Evolutionary conservation across 2,329 filamentous ascomycete species (phyloP).

Genomic region (Nothophoma quercina): DNA sequence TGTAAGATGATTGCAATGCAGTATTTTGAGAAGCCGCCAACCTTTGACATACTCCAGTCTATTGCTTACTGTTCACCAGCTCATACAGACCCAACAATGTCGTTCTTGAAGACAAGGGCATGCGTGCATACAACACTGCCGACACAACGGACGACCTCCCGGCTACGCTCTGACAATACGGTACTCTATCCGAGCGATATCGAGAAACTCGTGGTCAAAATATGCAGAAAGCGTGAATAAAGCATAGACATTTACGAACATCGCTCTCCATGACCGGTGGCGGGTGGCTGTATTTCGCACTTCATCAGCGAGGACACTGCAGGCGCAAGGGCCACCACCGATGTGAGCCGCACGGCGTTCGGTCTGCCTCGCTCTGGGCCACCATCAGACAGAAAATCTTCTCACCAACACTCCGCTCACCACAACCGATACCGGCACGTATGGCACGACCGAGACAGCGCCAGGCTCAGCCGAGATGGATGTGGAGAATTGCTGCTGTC

Average conservation of each 20-base stretch:
- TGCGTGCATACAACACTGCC: background rate
- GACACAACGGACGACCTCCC: background rate
- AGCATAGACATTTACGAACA: background rate
- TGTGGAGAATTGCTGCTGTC: conserved; percentile 19
- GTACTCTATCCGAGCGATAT: background rate
- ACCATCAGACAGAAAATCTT: conserved; percentile 14
- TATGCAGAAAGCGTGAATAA: background rate
- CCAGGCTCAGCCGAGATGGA: conserved; percentile 14
- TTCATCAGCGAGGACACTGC: background rate
- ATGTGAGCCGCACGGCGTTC: conserved; percentile 16
- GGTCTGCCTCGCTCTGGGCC: conserved; percentile 16
- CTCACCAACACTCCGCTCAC: background rate
- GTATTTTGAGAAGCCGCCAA: too few relatives aligned
- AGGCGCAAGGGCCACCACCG: conserved; percentile 5
- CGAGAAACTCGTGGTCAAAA: background rate
- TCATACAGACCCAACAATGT: background rate
- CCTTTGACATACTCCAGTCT: too few relatives aligned
- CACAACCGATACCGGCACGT: conserved; percentile 16
- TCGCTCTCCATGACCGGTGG: too few relatives aligned
- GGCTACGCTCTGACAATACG: background rate
- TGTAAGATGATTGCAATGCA: too few relatives aligned
- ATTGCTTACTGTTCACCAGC: too few relatives aligned
- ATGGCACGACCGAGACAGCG: conserved; percentile 8
- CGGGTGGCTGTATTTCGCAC: too few relatives aligned
- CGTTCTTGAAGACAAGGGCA: too few relatives aligned